These are phyloP conservation scores for Arabidopsis thaliana DNA, from an alignment of 345 rosid species.

Conservation along the genomic window DNA sequence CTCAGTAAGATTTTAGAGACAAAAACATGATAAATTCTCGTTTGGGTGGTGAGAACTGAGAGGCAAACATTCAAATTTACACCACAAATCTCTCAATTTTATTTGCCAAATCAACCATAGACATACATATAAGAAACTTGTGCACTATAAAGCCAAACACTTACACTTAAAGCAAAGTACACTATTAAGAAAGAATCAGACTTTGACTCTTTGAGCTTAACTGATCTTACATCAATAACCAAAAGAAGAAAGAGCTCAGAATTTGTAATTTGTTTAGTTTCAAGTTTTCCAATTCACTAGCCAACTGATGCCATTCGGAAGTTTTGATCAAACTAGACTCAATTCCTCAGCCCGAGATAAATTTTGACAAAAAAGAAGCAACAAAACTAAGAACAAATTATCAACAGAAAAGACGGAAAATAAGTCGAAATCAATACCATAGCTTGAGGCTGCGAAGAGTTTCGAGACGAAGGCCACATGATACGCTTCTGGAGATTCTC, in stretches of 20 bases:
- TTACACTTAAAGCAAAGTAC: background rate
- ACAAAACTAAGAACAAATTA: background rate
- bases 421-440: slow-evolving; percentile 13
- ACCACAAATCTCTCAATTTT: background rate
- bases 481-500: slow-evolving; percentile 10
- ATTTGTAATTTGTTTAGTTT: background rate
- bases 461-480: slow-evolving; percentile 45
- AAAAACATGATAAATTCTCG: background rate
- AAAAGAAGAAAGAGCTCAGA: slow-evolving; percentile 2
- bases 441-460: slow-evolving; percentile 42
- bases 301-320: background rate
- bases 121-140: background rate
- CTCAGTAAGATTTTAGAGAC: slow-evolving; percentile 5
- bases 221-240: slow-evolving; percentile 10
- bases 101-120: background rate
- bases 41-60: background rate
- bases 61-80: background rate
- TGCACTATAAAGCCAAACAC: background rate
- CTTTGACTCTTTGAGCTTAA: background rate
- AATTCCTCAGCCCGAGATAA: background rate
- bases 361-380: slow-evolving; percentile 7
- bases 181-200: background rate
- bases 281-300: background rate
- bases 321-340: background rate
- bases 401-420: background rate